Base-by-base conservation (phyloP, 169 alveolate species). In the Plasmodium vinckei region DNA sequence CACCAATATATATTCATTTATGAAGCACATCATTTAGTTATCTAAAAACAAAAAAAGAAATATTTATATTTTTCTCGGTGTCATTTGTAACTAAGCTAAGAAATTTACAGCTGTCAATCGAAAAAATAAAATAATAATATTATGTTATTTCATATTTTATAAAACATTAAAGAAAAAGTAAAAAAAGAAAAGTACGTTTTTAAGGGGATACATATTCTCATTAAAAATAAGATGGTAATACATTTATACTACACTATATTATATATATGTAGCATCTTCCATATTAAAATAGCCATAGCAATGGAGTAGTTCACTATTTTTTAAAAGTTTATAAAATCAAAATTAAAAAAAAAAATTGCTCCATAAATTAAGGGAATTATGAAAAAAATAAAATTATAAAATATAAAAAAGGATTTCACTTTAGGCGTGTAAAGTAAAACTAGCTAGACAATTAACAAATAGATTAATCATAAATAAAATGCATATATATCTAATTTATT, bases 401-500 rank as follows among this genome's bases (percentile, higher is more conserved):
- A 13, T 25, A 25, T n/a, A 53, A 64, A 46, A 23, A 19, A 53
- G 39, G 15, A n/a, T 21, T 60, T 9, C 53, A 21, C n/a, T 61
- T 60, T 63, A 73, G 12, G 27, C 25, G 51, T 42, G 67, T 25
- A 42, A 42, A 61, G 46, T 33, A 42, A 61, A 56, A 39, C 33
- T 25, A 73, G 63, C 68, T 73, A 61, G 54, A 73, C 73, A 73
- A 60, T 33, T 73, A 42, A 73, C 75, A 73, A 73, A 44, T 47
- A 7, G 46, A 49, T 23, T 6, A 46, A 61, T 73, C 49, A 54
- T 61, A 53, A 61, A 68, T 56, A 72, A 72, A 49, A 27, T 23
- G 15, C n/a, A 49, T 9, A 72, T 1, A 57, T 10, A 0, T 21
- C 12, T 10, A 69, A 33, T 33, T 33, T 0, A 3, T 33, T 33